Base-by-base conservation (phyloP, 495 filamentous ascomycete species). In the Daldinia decipiens region DNA sequence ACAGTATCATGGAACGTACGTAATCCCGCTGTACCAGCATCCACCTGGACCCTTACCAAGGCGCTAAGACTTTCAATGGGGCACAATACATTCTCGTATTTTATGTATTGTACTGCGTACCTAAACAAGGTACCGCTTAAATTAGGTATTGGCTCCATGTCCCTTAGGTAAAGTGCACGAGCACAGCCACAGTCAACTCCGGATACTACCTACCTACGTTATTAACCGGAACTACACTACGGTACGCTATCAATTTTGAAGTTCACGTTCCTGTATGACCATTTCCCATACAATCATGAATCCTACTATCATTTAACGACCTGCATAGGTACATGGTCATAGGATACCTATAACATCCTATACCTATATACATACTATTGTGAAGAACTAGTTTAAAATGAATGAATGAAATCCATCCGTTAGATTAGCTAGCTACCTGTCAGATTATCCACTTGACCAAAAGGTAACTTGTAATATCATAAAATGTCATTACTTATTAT, bases 11-110 rank as follows among this genome's bases (percentile, higher is more conserved):
- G n/a, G n/a, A 12, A 15, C 45, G 34, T 65, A 70, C 62, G 61
- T 65, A 65, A 70, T 70, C 47, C 67, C 67, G 53, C 61, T 17
- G 15, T 40, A 17, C 5, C 2, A 51, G 45, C 45, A 11, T 51
- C 27, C 50, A 53, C 32, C 43, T 45, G 29, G 31, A 54, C 47
- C 67, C 50, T 7, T 54, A 60, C 26, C 50, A 53, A n/a, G n/a
- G 15, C 31, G 58, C 59, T 24, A 62, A 63, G 59, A 31, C 19
- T 45, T 68, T 36, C 38, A 59, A 19, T 58, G 5, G 5, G 29
- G 31, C 52, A 52, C 43, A 5, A 31, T 57, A 52, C 43, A 5
- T 52, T 29, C 6, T 58, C 53, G 52, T 62, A 62, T 62, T 62
- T 53, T 29, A 56, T 21, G 29, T 34, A 36, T 6, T 21, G 19